Evolutionary conservation across 345 rosid species (phyloP), one percentile per base, ranked within the genome.

Genomic region (Bretschneidera sinensis): DNA sequence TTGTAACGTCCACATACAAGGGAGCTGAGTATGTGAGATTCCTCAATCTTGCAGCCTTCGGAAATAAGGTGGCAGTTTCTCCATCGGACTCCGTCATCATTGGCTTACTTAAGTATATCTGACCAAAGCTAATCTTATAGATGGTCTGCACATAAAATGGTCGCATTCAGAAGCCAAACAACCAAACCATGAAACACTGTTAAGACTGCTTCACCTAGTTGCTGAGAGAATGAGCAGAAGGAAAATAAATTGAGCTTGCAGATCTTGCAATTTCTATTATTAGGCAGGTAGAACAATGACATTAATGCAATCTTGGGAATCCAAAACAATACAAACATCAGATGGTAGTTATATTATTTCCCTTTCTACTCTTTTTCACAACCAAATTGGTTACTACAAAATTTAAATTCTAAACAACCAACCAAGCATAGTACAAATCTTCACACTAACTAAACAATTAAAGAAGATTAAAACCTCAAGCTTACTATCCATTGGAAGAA

Each of bases 81-180:
- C 99, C 99, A 77, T 94, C 97, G 17, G 97, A 94, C 77, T 94
- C 97, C 0, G 97, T 94, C 97, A 94, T 94, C 99, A 94, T 94
- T 2, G 99, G 99, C 80, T 90, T 94, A 74, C 97, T 94, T 80
- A 94, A 71, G 76, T 94, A 94, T 69, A 90, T 94, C 73, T 94
- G 99, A 60, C 96, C 96, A 71, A 94, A 94, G 72, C 88, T 77
- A 63, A 94, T 90, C 79, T 94, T 90, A 66, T 90, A 90, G 59
- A 94, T 88, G 23, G 95, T 94, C 97, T 94, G 96, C 89, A 80
- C 25, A 25, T 34, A 66, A 31, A 51, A 50, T 21, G 64, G 59
- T 6, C 9, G 16, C 23, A 54, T 48, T 54, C 74, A 72, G 71
- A 59, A 9, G 21, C 63, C 43, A 31, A 49, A 10, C 21, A 24